Evolutionary conservation across 208 protist species (phyloP).

Genomic region (Wallacemonas rigidus): DNA sequence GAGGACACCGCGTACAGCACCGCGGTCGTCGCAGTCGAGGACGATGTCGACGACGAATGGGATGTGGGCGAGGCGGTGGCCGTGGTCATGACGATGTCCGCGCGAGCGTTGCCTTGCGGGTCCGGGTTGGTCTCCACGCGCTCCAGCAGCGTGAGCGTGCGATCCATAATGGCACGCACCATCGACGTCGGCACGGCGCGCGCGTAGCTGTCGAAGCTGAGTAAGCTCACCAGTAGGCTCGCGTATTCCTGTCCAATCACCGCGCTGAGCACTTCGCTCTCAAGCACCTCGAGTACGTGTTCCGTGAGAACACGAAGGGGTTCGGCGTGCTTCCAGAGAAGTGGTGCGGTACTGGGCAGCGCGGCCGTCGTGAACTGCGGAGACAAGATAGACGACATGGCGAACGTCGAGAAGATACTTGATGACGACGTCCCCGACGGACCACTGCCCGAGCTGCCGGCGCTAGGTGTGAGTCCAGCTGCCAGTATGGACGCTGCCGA

Average conservation of each 20-base stretch:
- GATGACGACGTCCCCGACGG: too few species aligned
- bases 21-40: slow-evolving; percentile 15
- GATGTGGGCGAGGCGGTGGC: too few species aligned
- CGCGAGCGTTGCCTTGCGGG: background rate
- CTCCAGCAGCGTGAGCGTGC: slow-evolving; percentile 50
- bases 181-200: slow-evolving; percentile 40
- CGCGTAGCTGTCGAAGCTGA: slow-evolving; percentile 54
- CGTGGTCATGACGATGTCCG: too few species aligned
- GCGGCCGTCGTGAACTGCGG: background rate
- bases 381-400: background rate
- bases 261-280: slow-evolving; percentile 51
- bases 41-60: background rate
- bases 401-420: background rate
- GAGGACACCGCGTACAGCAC: slow-evolving; percentile 1
- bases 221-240: slow-evolving; percentile 44
- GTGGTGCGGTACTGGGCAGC: slow-evolving; percentile 37
- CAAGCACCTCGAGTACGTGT: slow-evolving; percentile 73
- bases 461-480: too few species aligned
- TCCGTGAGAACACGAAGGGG: slow-evolving; percentile 51
- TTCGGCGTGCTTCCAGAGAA: slow-evolving; percentile 75
- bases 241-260: slow-evolving; percentile 70
- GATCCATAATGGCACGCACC: slow-evolving; percentile 37
- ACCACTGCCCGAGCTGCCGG: too few species aligned
- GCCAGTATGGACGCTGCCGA: background rate
- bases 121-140: slow-evolving; percentile 15